Conservation (phyloP, 129 eudicot genomes). For the Artemisia argyi region DNA sequence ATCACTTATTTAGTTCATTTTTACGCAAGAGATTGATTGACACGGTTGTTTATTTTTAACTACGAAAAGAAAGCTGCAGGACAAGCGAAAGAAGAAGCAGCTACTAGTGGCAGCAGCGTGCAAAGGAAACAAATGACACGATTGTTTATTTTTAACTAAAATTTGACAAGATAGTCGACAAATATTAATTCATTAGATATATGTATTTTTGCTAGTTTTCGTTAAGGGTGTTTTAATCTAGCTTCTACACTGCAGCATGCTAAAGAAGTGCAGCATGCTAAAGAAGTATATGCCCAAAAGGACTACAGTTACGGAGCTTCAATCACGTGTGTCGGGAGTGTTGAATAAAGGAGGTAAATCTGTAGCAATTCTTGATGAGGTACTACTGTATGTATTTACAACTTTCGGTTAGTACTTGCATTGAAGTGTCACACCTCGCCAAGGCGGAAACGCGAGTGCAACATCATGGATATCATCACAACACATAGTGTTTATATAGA, state of each 20-base stretch:
- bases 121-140: conserved; percentile 67
- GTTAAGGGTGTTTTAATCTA: too few relatives aligned
- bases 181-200: too few relatives aligned
- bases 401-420: not conserved
- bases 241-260: conserved; percentile 45
- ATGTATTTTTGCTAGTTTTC: too few relatives aligned
- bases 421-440: too few relatives aligned
- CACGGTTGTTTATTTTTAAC: too few relatives aligned
- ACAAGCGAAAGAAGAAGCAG: conserved; percentile 51
- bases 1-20: too few relatives aligned
- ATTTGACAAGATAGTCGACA: too few relatives aligned
- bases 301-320: conserved; percentile 75
- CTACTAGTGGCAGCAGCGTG: conserved; percentile 37
- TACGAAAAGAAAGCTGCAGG: conserved; percentile 53
- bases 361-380: conserved; percentile 68
- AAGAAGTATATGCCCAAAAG: conserved; percentile 65
- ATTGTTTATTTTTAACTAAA: not conserved
- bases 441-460: too few relatives aligned
- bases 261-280: conserved; percentile 75
- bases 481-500: too few relatives aligned
- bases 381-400: conserved; percentile 3
- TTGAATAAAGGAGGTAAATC: conserved; percentile 59
- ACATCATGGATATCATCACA: too few relatives aligned
- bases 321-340: conserved; percentile 46
- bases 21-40: conserved; percentile 58